Evolutionary conservation across 108 stramenopile species (phyloP).

Genomic region (Asterionellopsis glacialis): DNA sequence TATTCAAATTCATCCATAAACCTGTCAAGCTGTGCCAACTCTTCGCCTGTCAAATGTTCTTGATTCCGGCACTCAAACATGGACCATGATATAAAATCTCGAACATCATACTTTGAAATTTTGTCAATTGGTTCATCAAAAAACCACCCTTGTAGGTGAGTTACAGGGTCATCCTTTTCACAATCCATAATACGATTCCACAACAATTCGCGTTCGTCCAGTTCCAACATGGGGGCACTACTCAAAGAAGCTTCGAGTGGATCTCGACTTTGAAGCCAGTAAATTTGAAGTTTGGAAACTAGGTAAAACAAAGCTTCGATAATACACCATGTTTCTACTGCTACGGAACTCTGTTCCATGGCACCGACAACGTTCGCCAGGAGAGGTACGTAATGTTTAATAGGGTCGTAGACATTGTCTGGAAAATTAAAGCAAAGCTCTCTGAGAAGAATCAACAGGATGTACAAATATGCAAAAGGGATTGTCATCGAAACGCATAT

Average conservation of each 20-base stretch:
- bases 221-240: conserved; percentile 70
- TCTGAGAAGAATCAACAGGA: conserved; percentile 57
- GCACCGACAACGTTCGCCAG: conserved; percentile 42
- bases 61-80: conserved; percentile 87
- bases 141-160: conserved; percentile 81
- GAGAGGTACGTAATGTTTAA: conserved; percentile 48
- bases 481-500: conserved; percentile 50
- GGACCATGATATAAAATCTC: conserved; percentile 74
- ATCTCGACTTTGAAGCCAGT: conserved; percentile 64
- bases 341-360: conserved; percentile 42
- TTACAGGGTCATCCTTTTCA: conserved; percentile 41
- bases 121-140: conserved; percentile 66
- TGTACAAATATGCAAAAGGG: conserved; percentile 71
- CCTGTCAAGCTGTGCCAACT: conserved; percentile 57
- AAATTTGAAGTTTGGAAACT: conserved; percentile 47
- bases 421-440: conserved; percentile 66
- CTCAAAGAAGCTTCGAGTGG: conserved; percentile 69
- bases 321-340: conserved; percentile 72
- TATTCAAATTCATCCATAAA: conserved; percentile 73
- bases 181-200: conserved; percentile 66
- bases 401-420: conserved; percentile 36
- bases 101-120: conserved; percentile 77
- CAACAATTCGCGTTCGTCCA: conserved; percentile 47
- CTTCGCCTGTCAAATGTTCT: conserved; percentile 79
- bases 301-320: conserved; percentile 81